These are phyloP conservation scores for Debaryomyces subglobosus DNA, from an alignment of 1,139 yeast species.

Conservation along the genomic window DNA sequence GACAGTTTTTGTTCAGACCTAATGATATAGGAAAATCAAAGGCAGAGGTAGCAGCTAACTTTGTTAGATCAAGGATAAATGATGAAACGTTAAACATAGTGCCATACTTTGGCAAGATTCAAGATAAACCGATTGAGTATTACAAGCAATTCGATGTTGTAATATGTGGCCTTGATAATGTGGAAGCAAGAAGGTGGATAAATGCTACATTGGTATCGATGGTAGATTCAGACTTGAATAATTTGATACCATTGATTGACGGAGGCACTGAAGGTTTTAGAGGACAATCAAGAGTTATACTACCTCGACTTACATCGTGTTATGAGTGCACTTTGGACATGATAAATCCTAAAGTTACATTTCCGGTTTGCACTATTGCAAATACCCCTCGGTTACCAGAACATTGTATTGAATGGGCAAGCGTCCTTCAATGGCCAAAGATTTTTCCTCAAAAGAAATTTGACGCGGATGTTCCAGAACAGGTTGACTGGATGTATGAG, in stretches of 20 bases:
- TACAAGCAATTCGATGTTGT: constrained; percentile 73
- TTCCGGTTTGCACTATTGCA: constrained; percentile 93
- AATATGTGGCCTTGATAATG: constrained; percentile 86
- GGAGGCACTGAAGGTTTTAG: constrained; percentile 97
- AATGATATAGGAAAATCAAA: constrained; percentile 79
- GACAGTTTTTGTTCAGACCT: constrained; percentile 82
- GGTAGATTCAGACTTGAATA: constrained; percentile 57
- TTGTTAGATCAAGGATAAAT: constrained; percentile 51
- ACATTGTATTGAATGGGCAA: constrained; percentile 94
- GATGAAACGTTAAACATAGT: constrained; percentile 50
- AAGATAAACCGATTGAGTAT: constrained; percentile 66
- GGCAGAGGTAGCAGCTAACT: constrained; percentile 76
- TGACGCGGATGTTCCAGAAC: constrained; percentile 72
- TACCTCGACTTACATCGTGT: constrained; percentile 86
- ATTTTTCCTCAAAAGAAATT: constrained; percentile 47
- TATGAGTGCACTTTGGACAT: constrained; percentile 90
- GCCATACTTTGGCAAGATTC: constrained; percentile 68
- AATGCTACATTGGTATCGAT: constrained; percentile 71
- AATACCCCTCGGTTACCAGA: constrained; percentile 92
- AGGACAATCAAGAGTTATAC: constrained; percentile 87
- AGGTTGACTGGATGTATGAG: constrained; percentile 66
- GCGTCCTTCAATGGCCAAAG: constrained; percentile 74
- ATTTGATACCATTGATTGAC: constrained; percentile 80
- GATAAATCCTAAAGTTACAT: constrained; percentile 68
- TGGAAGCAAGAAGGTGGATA: constrained; percentile 92